A percentile compares a stretch with the other conserved stretches of the same genome.
Evolutionary conservation across 1,284 basidiomycete species (phyloP).

Genomic region (Irpex rosettiformis): DNA sequence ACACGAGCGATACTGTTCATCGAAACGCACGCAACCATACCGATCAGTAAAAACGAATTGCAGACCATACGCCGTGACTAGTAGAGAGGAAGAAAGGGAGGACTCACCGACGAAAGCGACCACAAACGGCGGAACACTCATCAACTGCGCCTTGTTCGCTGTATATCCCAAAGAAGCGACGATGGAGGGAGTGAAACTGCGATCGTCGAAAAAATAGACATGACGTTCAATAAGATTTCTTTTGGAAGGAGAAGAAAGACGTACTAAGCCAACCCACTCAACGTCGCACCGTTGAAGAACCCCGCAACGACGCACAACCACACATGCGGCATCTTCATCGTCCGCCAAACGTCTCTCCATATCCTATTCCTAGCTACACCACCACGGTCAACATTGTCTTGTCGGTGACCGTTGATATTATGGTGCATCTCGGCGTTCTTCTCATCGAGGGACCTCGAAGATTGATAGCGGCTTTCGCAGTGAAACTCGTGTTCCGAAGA

Average conservation of each 20-base stretch:
- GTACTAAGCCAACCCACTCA: slow-evolving; percentile 6
- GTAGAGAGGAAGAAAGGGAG: neutral
- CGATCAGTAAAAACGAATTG: too few species aligned
- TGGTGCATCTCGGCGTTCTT: too few species aligned
- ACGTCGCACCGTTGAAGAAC: slow-evolving; percentile 26
- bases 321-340: slow-evolving; percentile 39
- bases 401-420: too few species aligned
- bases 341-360: slow-evolving; percentile 17
- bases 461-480: too few species aligned
- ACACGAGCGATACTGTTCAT: neutral
- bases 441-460: neutral
- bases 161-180: neutral
- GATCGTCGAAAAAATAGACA: slow-evolving; percentile 15
- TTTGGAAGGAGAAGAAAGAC: slow-evolving; percentile 13
- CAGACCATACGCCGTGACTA: too few species aligned
- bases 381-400: too few species aligned
- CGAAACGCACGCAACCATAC: slow-evolving; percentile 26
- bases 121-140: neutral
- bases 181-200: slow-evolving; percentile 31
- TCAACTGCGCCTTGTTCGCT: neutral
- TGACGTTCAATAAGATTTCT: slow-evolving; percentile 31
- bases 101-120: neutral
- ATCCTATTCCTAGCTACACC: too few species aligned
- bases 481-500: too few species aligned
- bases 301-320: slow-evolving; percentile 52